A percentile compares a stretch with the other conserved stretches of the same genome.
phyloP scores from a whole-genome alignment of 352 stramenopile genomes.

The Globisporangium apiculatum region DNA sequence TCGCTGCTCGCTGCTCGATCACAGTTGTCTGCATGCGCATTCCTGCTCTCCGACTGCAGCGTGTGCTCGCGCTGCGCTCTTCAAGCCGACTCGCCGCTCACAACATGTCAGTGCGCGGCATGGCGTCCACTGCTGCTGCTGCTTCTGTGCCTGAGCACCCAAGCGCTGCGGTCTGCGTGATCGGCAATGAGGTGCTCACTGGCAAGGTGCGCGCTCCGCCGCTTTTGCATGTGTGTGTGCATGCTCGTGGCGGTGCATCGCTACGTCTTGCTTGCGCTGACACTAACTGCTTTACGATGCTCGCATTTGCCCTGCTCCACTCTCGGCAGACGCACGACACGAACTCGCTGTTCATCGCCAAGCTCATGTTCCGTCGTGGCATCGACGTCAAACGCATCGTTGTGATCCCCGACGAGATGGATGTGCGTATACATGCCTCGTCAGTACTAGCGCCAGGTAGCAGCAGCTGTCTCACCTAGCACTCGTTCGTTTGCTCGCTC shows the following conservation, averaged over 20 bases:
- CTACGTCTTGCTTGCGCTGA: not conserved
- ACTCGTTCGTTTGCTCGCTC: not conserved
- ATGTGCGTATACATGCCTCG: constrained; percentile 19
- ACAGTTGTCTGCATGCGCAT: no score
- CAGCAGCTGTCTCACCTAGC: not conserved
- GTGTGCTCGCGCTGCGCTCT: not conserved
- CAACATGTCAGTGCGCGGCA: not conserved
- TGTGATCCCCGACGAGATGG: constrained; percentile 74
- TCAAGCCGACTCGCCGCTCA: not conserved
- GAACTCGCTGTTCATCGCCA: constrained; percentile 77
- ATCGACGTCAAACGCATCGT: constrained; percentile 73
- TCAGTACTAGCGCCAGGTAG: not conserved
- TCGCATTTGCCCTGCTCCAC: not conserved
- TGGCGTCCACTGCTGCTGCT: constrained; percentile 2
- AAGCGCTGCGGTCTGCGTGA: constrained; percentile 67
- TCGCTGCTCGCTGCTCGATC: no score
- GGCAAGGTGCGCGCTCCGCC: constrained; percentile 43
- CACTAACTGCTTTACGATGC: not conserved
- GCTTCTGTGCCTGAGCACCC: constrained; percentile 18
- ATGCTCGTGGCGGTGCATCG: no score
- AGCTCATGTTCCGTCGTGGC: constrained; percentile 74
- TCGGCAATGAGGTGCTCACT: constrained; percentile 81
- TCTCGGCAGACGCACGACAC: constrained; percentile 65
- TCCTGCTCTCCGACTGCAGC: constrained; percentile 1
- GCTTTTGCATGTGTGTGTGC: not conserved